A percentile compares a stretch with the other conserved stretches of the same genome.
phyloP scores from a whole-genome alignment of 2,329 filamentous ascomycete genomes.

The Periconia sp. region DNA sequence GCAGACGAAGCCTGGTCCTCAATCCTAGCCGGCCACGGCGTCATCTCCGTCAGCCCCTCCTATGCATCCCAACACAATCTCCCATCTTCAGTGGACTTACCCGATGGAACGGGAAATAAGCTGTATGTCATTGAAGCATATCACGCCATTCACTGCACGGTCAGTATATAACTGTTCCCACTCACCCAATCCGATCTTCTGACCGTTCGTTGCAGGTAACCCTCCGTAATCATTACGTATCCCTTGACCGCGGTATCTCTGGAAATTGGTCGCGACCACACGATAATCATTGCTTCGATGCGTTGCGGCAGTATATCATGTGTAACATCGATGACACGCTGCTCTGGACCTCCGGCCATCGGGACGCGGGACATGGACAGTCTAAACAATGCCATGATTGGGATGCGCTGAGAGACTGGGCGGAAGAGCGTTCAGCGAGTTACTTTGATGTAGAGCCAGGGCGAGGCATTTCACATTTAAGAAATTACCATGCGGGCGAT shows the following conservation, averaged over 20 bases:
- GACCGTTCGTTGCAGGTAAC: background rate
- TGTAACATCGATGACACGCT: slow-evolving; percentile 9
- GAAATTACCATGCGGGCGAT: slow-evolving; percentile 6
- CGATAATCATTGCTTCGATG: slow-evolving; percentile 8
- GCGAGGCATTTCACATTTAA: slow-evolving; percentile 5
- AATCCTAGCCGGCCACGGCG: slow-evolving; percentile 8
- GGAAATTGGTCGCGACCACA: slow-evolving; percentile 6
- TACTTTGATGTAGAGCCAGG: slow-evolving; percentile 9
- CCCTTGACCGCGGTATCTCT: background rate
- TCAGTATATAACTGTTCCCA: background rate
- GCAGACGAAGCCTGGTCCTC: slow-evolving; percentile 4
- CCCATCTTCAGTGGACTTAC: background rate
- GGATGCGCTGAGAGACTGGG: slow-evolving; percentile 7
- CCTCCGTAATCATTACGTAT: background rate
- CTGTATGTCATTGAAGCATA: slow-evolving; percentile 11
- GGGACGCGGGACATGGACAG: slow-evolving; percentile 5
- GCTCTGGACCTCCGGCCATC: slow-evolving; percentile 6
- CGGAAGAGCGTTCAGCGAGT: slow-evolving; percentile 5
- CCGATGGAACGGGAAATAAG: slow-evolving; percentile 2
- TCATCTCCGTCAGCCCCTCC: slow-evolving; percentile 2
- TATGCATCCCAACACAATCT: slow-evolving; percentile 1
- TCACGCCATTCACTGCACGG: slow-evolving; percentile 8
- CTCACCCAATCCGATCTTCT: no score
- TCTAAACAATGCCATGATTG: slow-evolving; percentile 7
- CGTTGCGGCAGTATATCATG: slow-evolving; percentile 9